These are phyloP conservation scores for Ministeria vibrans DNA, from an alignment of 78 protist genomes.

Conservation along the genomic window DNA sequence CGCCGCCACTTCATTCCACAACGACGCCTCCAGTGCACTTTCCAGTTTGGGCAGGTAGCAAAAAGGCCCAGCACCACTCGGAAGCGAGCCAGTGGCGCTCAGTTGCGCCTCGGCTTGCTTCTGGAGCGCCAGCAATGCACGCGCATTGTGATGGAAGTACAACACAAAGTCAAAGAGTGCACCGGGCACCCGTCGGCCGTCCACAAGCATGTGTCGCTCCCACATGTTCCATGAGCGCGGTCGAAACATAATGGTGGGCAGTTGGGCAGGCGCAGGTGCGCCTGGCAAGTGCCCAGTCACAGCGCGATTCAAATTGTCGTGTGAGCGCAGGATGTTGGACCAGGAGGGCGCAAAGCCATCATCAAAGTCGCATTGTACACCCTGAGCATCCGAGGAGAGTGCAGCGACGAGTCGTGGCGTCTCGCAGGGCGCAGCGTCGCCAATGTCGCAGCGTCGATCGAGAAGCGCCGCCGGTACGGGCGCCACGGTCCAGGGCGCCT, in stretches of 20 bases:
- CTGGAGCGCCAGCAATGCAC: not conserved
- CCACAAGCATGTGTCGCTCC: conserved; percentile 53
- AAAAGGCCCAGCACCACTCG: conserved; percentile 50
- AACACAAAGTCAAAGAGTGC: conserved; percentile 65
- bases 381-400: too few species aligned
- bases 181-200: conserved; percentile 55
- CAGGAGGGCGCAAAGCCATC: too few species aligned
- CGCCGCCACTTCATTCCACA: conserved; percentile 58
- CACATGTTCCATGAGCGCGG: conserved; percentile 65
- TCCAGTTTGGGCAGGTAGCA: conserved; percentile 70
- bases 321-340: too few species aligned
- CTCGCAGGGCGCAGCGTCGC: too few species aligned
- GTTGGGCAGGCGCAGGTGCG: too few species aligned
- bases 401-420: too few species aligned
- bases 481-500: conserved; percentile 44
- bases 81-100: too few species aligned
- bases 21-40: conserved; percentile 56
- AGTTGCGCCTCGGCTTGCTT: too few species aligned
- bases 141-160: conserved; percentile 53
- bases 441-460: conserved; percentile 75
- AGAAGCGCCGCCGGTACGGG: conserved; percentile 48
- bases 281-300: too few species aligned
- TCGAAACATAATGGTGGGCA: too few species aligned
- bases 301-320: too few species aligned
- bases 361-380: too few species aligned